Percentiles rank a stretch among this genome's conserved stretches.
Conservation (phyloP, 2,329 filamentous ascomycete species). For the Furcasterigmium sp. region DNA sequence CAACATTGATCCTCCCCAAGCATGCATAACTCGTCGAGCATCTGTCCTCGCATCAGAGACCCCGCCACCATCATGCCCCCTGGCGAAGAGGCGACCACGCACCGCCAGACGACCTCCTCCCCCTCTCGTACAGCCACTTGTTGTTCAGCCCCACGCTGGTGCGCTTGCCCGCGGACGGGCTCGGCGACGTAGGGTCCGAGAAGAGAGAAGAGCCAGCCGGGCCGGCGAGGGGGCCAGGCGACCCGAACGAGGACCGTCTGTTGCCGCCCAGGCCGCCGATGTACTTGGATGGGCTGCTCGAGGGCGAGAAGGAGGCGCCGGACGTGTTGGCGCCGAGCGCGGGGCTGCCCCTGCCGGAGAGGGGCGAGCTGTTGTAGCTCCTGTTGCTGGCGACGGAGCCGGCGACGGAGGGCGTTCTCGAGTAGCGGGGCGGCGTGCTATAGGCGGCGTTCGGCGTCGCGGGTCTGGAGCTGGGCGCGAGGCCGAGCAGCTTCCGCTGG, state of each 20-base stretch:
- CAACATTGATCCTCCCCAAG: background rate
- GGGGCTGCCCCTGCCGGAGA: conserved; percentile 52
- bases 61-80: no score
- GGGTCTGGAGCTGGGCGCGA: conserved; percentile 59
- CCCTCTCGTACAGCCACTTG: conserved; percentile 92
- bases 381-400: conserved; percentile 56
- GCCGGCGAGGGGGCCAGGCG: conserved; percentile 27
- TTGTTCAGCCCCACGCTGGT: conserved; percentile 77
- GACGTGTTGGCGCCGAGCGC: conserved; percentile 25
- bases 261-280: conserved; percentile 34
- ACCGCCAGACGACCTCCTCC: conserved; percentile 45
- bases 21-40: background rate
- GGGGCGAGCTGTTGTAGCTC: conserved; percentile 52
- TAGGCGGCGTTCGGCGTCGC: conserved; percentile 64
- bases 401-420: conserved; percentile 63
- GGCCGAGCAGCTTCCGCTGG: conserved; percentile 78
- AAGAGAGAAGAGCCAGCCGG: conserved; percentile 31
- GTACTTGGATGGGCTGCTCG: conserved; percentile 58
- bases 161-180: conserved; percentile 59
- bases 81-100: background rate
- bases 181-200: conserved; percentile 63
- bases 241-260: conserved; percentile 58
- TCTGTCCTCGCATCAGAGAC: no score
- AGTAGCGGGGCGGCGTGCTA: conserved; percentile 83
- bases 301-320: conserved; percentile 41